Evolutionary conservation across 139 green algal genomes (phyloP).

Genomic region (Limnomonas spitsbergensis): DNA sequence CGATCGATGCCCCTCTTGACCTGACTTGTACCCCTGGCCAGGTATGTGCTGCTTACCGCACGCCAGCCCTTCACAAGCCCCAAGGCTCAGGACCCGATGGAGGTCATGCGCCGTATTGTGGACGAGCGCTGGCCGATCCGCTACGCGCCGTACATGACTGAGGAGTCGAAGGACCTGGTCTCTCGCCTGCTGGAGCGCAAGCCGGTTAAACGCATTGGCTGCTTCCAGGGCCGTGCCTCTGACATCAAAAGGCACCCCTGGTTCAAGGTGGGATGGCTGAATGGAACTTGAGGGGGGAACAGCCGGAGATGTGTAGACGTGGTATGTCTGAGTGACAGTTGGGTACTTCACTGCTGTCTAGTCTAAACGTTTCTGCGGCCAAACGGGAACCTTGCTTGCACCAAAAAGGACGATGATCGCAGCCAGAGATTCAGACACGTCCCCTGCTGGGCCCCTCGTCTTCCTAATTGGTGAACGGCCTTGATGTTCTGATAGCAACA

Average conservation of each 20-base stretch:
- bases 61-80: slow-evolving; percentile 89
- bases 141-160: slow-evolving; percentile 80
- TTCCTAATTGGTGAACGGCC: too few relatives aligned
- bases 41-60: slow-evolving; percentile 93
- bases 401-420: too few relatives aligned
- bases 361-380: too few relatives aligned
- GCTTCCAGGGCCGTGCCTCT: slow-evolving; percentile 62
- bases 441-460: too few relatives aligned
- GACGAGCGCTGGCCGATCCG: slow-evolving; percentile 80
- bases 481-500: too few relatives aligned
- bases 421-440: too few relatives aligned
- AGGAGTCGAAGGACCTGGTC: slow-evolving; percentile 67
- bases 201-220: slow-evolving; percentile 82
- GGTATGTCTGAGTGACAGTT: too few relatives aligned
- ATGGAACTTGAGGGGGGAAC: not conserved
- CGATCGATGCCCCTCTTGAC: too few relatives aligned
- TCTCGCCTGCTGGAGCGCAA: slow-evolving; percentile 83
- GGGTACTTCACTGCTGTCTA: too few relatives aligned
- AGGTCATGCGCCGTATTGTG: slow-evolving; percentile 94
- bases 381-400: too few relatives aligned
- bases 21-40: not conserved
- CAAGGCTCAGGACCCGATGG: slow-evolving; percentile 62
- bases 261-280: slow-evolving; percentile 53
- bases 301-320: too few relatives aligned
- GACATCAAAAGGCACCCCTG: slow-evolving; percentile 91